Conservation (phyloP, 345 rosid genomes). For the Acer yangbiense region DNA sequence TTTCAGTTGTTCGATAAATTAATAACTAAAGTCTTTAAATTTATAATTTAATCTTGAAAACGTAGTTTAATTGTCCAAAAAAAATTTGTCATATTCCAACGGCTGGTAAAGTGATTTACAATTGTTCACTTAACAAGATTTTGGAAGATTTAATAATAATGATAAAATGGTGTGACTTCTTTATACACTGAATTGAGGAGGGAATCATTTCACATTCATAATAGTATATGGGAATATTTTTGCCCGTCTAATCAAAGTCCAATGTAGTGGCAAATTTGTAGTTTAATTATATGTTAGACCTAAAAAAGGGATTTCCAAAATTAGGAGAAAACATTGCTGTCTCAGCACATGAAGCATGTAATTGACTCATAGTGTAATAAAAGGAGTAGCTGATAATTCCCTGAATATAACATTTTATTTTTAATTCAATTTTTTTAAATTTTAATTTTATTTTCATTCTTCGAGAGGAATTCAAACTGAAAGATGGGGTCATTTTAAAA, state of each 20-base stretch:
- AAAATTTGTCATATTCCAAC: no score
- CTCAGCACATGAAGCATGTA: neutral
- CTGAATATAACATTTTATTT: neutral
- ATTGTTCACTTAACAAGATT: no score
- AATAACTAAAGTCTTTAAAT: no score
- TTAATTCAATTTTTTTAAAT: neutral
- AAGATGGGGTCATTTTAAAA: constrained; percentile 11
- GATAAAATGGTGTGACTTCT: neutral
- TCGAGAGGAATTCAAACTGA: constrained; percentile 23
- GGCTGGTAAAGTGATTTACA: no score
- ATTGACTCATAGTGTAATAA: no score
- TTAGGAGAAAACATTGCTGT: neutral
- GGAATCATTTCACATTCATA: neutral
- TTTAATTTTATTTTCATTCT: neutral
- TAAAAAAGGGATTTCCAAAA: neutral
- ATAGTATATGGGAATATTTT: neutral
- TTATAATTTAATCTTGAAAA: no score
- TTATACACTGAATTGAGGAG: neutral
- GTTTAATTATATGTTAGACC: neutral
- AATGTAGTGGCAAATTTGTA: neutral
- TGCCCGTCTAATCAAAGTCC: neutral
- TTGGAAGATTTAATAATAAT: no score
- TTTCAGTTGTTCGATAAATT: no score
- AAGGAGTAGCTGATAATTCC: neutral
- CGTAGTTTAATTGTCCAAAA: no score